Evolutionary conservation across 257 asterid genomes (phyloP).

Genomic region (Catharanthus roseus): DNA sequence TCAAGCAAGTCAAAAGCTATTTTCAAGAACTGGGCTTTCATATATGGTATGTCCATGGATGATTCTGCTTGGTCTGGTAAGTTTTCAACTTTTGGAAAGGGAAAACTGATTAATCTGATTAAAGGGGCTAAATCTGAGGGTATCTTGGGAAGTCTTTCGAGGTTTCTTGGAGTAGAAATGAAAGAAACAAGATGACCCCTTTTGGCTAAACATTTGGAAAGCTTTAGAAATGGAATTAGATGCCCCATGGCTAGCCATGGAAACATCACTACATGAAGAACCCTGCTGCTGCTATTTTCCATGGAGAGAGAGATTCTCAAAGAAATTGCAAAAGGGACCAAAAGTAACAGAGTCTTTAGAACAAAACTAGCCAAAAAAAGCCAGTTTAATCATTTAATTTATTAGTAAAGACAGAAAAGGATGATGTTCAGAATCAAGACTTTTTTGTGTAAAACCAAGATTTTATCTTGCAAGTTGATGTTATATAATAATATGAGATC

Average conservation of each 20-base stretch:
- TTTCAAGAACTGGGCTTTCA: slow-evolving; percentile 59
- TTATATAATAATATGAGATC: too few species aligned
- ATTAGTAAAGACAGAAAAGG: background rate
- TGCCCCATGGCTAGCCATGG: slow-evolving; percentile 97
- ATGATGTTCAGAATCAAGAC: background rate
- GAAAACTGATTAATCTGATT: slow-evolving; percentile 39
- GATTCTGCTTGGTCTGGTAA: slow-evolving; percentile 66
- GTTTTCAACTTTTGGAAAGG: slow-evolving; percentile 44
- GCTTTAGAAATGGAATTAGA: slow-evolving; percentile 56
- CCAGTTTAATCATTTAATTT: background rate
- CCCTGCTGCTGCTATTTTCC: slow-evolving; percentile 36
- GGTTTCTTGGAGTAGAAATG: slow-evolving; percentile 78
- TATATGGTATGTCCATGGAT: slow-evolving; percentile 77
- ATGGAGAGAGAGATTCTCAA: slow-evolving; percentile 22
- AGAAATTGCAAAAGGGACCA: background rate
- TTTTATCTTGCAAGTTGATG: background rate
- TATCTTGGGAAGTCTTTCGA: slow-evolving; percentile 41
- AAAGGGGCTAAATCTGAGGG: slow-evolving; percentile 44
- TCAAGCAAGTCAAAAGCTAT: slow-evolving; percentile 65
- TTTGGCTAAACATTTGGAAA: slow-evolving; percentile 55
- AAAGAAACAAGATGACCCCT: slow-evolving; percentile 66
- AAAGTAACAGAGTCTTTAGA: too few species aligned
- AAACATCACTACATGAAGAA: slow-evolving; percentile 76
- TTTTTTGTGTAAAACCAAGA: too few species aligned
- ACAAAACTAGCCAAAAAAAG: too few species aligned